Percentiles rank a stretch among this genome's conserved stretches.
phyloP scores from a whole-genome alignment of 129 eudicot species.

The Centella asiatica region DNA sequence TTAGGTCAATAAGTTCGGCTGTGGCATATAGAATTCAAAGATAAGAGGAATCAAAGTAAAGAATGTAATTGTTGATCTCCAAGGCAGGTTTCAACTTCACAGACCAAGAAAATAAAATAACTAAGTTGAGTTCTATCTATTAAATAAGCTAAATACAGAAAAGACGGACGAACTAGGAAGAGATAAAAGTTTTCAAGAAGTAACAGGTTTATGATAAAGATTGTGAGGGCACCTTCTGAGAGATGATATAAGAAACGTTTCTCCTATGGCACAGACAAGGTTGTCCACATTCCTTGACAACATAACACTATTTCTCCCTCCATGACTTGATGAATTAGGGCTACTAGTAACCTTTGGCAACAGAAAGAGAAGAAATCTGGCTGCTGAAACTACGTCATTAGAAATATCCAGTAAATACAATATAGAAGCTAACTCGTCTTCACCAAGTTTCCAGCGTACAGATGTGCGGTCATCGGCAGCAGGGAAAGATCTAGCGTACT shows the following conservation, averaged over 20 bases:
- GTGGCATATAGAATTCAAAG: no score
- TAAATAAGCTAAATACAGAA: background rate
- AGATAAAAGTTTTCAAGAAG: background rate
- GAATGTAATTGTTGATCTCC: background rate
- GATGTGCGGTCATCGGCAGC: conserved; percentile 56
- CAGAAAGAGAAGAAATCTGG: conserved; percentile 71
- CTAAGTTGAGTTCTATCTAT: no score
- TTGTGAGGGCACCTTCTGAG: conserved; percentile 55
- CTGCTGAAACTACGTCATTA: conserved; percentile 59
- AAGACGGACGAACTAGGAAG: background rate
- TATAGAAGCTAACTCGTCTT: conserved; percentile 70
- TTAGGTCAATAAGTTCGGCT: no score
- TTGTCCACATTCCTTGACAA: conserved; percentile 58
- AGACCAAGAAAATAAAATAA: background rate
- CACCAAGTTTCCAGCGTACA: conserved; percentile 78
- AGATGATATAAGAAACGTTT: conserved; percentile 60
- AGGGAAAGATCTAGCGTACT: conserved; percentile 33
- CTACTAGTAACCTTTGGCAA: conserved; percentile 61
- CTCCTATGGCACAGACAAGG: conserved; percentile 60
- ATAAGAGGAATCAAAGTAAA: no score
- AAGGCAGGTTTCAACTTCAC: background rate
- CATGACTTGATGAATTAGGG: conserved; percentile 40
- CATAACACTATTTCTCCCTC: conserved; percentile 59
- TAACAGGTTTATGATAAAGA: conserved; percentile 8
- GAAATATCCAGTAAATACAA: conserved; percentile 72